These are phyloP conservation scores for Pseudotulostoma volvatum DNA, from an alignment of 495 filamentous ascomycete species.

Conservation along the genomic window DNA sequence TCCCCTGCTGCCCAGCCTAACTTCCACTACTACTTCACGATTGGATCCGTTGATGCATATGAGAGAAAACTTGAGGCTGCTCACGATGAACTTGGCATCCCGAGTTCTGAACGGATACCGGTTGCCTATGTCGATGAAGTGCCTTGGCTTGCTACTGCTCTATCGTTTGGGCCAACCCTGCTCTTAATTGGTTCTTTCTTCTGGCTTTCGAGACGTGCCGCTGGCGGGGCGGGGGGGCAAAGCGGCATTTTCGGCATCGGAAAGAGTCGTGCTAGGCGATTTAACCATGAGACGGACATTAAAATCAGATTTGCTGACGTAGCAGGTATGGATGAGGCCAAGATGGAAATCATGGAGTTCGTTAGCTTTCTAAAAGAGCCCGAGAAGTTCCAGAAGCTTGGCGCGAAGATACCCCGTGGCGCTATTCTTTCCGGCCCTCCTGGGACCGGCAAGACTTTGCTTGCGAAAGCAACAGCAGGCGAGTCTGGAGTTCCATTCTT, in stretches of 20 bases:
- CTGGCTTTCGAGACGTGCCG: constrained; percentile 52
- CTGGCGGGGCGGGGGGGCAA: constrained; percentile 45
- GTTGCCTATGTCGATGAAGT: constrained; percentile 72
- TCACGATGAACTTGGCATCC: constrained; percentile 73
- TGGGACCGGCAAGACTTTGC: constrained; percentile 92
- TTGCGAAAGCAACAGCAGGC: constrained; percentile 93
- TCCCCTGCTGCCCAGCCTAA: constrained; percentile 50
- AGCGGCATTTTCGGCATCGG: constrained; percentile 87
- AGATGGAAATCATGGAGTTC: constrained; percentile 98
- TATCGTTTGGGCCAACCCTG: constrained; percentile 75
- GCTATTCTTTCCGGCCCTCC: constrained; percentile 93
- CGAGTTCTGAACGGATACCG: constrained; percentile 70
- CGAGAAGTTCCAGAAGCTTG: constrained; percentile 75
- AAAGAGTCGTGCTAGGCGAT: constrained; percentile 86
- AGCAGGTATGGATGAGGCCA: constrained; percentile 96
- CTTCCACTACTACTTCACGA: constrained; percentile 85
- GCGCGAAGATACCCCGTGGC: constrained; percentile 93
- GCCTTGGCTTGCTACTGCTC: constrained; percentile 41
- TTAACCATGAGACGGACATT: constrained; percentile 91
- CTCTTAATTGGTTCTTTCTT: constrained; percentile 67
- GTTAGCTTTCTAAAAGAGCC: constrained; percentile 90
- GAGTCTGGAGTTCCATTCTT: constrained; percentile 97
- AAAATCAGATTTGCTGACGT: constrained; percentile 96
- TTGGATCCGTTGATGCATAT: constrained; percentile 86
- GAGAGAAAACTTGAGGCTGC: constrained; percentile 76